Evolutionary conservation across 768 basidiomycete genomes (phyloP), one percentile per base, ranked within the genome.

Genomic region (Macrolepiota albuminosa): DNA sequence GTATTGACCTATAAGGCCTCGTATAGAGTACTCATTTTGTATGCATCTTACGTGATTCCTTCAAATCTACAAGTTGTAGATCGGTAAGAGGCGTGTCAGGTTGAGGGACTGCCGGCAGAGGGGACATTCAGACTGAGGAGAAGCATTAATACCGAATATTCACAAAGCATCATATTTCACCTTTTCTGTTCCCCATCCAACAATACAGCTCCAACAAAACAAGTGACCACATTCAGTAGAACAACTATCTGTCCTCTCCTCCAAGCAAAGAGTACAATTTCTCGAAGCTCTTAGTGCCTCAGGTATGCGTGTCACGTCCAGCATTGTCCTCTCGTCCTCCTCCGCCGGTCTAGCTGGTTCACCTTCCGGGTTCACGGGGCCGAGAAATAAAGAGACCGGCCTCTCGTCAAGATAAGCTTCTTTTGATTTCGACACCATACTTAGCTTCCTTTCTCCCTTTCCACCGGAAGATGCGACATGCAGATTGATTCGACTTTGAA

Each of bases 151-250:
- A 50, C n/a, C 36, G 43, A 31, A 43, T 9, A 43, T 13, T 31
- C 40, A 36, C 52, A 37, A 56, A 56, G 16, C 40, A 16, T 13
- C 16, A 11, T 39, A 7, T 65, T 73, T 54, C 58, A 88, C 89
- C 84, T 93, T 95, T 71, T 95, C 93, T 69, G 88, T 77, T 14
- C 89, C 91, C 93, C 93, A 95, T 10, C 87, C 89, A 47, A 90
- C 84, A 43, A 95, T 91, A 66, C 93, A 95, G 64, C 79, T 85
- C 93, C 93, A 95, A 65, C 92, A 93, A 69, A 94, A 95, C 49
- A 95, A 68, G 71, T 95, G 93, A 0, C 93, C 93, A 64, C 93
- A 95, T 70, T 94, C 93, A 0, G 93, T 95, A 33, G 87, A 84
- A 68, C 86, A 87, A 64, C 85, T 92, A 59, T 86, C 83, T 0